These are phyloP conservation scores for Blumeriella jaapii DNA, from an alignment of 2,329 filamentous ascomycete genomes.

Conservation along the genomic window DNA sequence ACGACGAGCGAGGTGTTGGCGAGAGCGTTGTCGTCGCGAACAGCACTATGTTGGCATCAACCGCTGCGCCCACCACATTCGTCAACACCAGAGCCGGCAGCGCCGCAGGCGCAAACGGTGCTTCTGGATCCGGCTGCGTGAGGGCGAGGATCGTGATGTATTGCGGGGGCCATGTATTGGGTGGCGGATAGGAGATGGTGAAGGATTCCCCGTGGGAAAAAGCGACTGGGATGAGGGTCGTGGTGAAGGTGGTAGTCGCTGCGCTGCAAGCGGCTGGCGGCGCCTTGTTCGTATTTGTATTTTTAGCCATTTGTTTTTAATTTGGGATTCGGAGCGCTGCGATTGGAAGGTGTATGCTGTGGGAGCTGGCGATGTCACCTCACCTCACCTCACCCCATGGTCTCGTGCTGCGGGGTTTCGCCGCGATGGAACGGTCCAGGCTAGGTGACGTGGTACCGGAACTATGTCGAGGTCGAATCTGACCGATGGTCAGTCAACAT, in stretches of 20 bases:
- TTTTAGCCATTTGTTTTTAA: constrained; percentile 2
- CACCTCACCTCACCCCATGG: no score
- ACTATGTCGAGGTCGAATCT: no score
- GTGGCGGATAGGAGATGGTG: constrained; percentile 8
- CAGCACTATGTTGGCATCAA: constrained; percentile 2
- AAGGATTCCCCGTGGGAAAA: constrained; percentile 1
- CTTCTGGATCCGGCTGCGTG: background rate
- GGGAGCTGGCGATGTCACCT: no score
- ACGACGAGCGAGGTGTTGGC: constrained; percentile 3
- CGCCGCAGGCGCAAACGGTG: background rate
- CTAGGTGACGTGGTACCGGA: no score
- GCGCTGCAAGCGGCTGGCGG: constrained; percentile 5
- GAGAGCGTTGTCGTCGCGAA: constrained; percentile 9
- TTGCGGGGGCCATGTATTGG: background rate
- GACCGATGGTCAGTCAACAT: no score
- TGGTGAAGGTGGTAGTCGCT: constrained; percentile 10
- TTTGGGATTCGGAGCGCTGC: no score
- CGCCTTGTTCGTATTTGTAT: no score
- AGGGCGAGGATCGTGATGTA: constrained; percentile 4
- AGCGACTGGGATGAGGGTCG: constrained; percentile 9
- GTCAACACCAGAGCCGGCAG: constrained; percentile 12
- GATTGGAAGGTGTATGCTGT: no score
- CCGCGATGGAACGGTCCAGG: no score
- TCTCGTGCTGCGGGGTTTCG: no score
- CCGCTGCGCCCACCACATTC: constrained; percentile 9